A percentile compares a stretch with the other conserved stretches of the same genome.
phyloP scores from a whole-genome alignment of 2,329 filamentous ascomycete genomes.

The Sphaerulina vaccinii region DNA sequence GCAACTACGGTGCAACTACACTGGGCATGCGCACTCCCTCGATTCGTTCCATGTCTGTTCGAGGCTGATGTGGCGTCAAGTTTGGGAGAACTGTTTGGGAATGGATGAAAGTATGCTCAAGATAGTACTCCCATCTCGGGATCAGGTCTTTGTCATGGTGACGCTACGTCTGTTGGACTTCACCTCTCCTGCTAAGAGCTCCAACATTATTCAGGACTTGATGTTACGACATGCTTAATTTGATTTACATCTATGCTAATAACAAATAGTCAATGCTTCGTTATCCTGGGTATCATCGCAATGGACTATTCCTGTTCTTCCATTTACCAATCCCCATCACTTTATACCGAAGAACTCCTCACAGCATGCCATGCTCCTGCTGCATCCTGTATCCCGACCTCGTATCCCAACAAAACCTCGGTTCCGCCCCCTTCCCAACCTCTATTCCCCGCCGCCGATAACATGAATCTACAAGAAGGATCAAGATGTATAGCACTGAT shows the following conservation, averaged over 20 bases:
- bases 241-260: too few species aligned
- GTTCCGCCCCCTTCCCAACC: slow-evolving; percentile 89
- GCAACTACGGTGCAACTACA: neutral
- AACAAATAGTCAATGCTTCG: neutral
- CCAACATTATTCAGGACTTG: too few species aligned
- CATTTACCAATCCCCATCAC: neutral
- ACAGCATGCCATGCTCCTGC: slow-evolving; percentile 34
- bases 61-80: neutral
- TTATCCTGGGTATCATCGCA: slow-evolving; percentile 9
- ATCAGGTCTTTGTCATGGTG: neutral
- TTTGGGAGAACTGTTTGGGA: neutral
- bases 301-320: neutral
- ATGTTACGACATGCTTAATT: too few species aligned
- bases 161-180: too few species aligned
- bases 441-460: slow-evolving; percentile 85
- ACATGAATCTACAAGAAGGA: slow-evolving; percentile 83
- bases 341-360: slow-evolving; percentile 9
- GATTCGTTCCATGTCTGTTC: slow-evolving; percentile 1
- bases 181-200: too few species aligned
- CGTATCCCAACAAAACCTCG: slow-evolving; percentile 90
- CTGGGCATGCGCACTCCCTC: neutral
- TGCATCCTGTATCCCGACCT: slow-evolving; percentile 58
- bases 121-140: too few species aligned
- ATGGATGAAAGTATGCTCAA: too few species aligned
- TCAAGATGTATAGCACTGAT: slow-evolving; percentile 86